Base-by-base conservation (phyloP, 352 stramenopile species). In the Globisporangium recalcitrans region DNA sequence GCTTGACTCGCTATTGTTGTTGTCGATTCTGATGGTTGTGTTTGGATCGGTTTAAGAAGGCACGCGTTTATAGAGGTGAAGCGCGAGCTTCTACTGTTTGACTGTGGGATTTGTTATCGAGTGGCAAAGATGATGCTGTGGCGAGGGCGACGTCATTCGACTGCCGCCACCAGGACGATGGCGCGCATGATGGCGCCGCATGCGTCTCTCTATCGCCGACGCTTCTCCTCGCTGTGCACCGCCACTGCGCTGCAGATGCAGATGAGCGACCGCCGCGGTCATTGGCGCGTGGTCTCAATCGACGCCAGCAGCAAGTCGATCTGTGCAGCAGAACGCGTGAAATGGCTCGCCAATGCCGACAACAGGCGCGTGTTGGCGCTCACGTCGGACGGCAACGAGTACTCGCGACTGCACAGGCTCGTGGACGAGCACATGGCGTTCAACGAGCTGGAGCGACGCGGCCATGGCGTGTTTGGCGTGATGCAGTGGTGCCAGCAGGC, bases 401-500 rank as follows among this genome's bases (percentile, higher is more conserved):
- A 52, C 29, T 78, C 77, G 6, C 31, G 58, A 11, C 54, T 80
- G 32, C 68, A 65, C 14, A 32, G 47, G 9, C 53, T 57, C 13
- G 53, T 87, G 40, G 60, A 75, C 42, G 66, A 65, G 24, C 51
- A 69, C 22, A 46, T 64, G 36, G 49, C 80, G 42, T 85, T 86
- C 44, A 75, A 91, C 52, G 78, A 79, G 54, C 74, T 93, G 10
- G 84, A 91, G 68, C 84, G 84, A 32, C 72, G 70, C 27, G 84
- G 84, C 27, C 84, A 93, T 59, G 74, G 70, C 42, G 57, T 90
- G 46, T 79, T 73, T 47, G 65, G 74, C 19, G 60, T 85, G 22
- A 62, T 69, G 61, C 80, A 90, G 63, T 91, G 85, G 67, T 87
- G 77, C 32, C 82, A 85, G 61, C 62, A 85, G 54, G 74, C 82